Percentiles rank a stretch among this genome's conserved stretches.
Evolutionary conservation across 2,329 filamentous ascomycete genomes (phyloP).

Genomic region (Magnaporthiopsis incrustans): DNA sequence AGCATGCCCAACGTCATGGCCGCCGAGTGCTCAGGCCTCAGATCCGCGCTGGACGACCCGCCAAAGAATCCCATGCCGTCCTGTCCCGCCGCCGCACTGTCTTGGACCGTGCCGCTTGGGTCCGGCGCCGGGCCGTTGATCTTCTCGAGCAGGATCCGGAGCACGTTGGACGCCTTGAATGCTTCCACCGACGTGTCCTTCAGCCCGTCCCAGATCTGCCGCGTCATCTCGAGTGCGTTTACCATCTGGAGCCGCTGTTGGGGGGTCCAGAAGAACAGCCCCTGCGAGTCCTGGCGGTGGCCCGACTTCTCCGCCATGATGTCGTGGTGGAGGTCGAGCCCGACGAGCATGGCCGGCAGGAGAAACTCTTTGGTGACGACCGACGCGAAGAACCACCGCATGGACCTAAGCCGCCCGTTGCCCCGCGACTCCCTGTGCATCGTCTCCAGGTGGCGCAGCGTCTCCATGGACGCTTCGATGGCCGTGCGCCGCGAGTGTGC

Average conservation of each 20-base stretch:
- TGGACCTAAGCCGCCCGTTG: slow-evolving; percentile 61
- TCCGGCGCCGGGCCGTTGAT: slow-evolving; percentile 43
- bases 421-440: slow-evolving; percentile 68
- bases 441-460: slow-evolving; percentile 68
- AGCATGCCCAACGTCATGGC: slow-evolving; percentile 35
- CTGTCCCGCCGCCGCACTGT: background rate
- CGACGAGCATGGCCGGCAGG: slow-evolving; percentile 76
- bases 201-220: slow-evolving; percentile 71
- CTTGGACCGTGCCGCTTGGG: slow-evolving; percentile 10
- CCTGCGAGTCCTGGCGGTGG: slow-evolving; percentile 31
- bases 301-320: slow-evolving; percentile 37
- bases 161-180: slow-evolving; percentile 71
- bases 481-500: slow-evolving; percentile 75
- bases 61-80: background rate
- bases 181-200: slow-evolving; percentile 79
- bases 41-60: slow-evolving; percentile 11
- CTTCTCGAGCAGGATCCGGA: slow-evolving; percentile 81
- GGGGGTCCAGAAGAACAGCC: slow-evolving; percentile 46
- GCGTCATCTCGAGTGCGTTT: slow-evolving; percentile 60
- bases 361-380: slow-evolving; percentile 80
- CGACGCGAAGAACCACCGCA: slow-evolving; percentile 72
- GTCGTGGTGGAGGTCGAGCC: slow-evolving; percentile 72
- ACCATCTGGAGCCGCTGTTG: slow-evolving; percentile 69
- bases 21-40: slow-evolving; percentile 32
- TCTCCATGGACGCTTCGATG: slow-evolving; percentile 77